Percentiles rank a stretch among this genome's conserved stretches.
phyloP scores from a whole-genome alignment of 2,329 filamentous ascomycete species.

The Ampelomyces quisqualis region DNA sequence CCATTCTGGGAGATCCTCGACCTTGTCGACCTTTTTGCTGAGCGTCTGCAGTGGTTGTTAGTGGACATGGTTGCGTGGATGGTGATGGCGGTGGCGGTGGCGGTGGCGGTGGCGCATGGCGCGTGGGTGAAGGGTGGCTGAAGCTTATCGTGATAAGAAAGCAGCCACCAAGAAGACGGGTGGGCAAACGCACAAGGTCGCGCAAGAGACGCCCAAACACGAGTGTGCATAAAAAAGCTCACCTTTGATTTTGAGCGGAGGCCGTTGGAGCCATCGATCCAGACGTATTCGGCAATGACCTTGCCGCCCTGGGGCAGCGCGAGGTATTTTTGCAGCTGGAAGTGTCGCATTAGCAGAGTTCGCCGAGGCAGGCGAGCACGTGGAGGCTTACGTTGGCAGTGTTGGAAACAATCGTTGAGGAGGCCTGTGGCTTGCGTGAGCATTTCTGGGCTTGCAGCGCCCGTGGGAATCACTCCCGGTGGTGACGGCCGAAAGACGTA shows the following conservation, averaged over 20 bases:
- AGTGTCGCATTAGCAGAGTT: conserved; percentile 23
- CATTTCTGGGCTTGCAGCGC: no score
- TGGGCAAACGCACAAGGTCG: conserved; percentile 26
- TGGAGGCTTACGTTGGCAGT: conserved; percentile 49
- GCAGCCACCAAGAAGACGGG: conserved; percentile 14
- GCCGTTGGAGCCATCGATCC: conserved; percentile 82
- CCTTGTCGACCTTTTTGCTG: conserved; percentile 55
- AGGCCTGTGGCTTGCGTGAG: conserved; percentile 41
- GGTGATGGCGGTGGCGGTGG: not conserved
- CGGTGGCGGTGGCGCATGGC: no score
- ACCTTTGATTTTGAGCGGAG: conserved; percentile 96
- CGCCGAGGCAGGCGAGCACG: conserved; percentile 18
- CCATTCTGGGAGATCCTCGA: conserved; percentile 73
- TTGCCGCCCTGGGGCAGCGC: conserved; percentile 83
- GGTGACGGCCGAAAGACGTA: conserved; percentile 16
- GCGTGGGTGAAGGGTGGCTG: conserved; percentile 6
- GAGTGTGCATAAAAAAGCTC: conserved; percentile 52
- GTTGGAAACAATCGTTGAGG: conserved; percentile 50
- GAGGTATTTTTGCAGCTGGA: conserved; percentile 88
- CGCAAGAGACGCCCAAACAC: conserved; percentile 15
- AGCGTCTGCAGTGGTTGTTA: conserved; percentile 57
- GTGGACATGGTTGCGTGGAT: conserved; percentile 12
- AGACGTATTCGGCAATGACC: conserved; percentile 95
- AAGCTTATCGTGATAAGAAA: conserved; percentile 43
- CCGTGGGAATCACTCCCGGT: no score